Percentiles rank a stretch among this genome's conserved stretches.
Conservation (phyloP, 371 early-diverging fungal species). For the Mortierella sp. region DNA sequence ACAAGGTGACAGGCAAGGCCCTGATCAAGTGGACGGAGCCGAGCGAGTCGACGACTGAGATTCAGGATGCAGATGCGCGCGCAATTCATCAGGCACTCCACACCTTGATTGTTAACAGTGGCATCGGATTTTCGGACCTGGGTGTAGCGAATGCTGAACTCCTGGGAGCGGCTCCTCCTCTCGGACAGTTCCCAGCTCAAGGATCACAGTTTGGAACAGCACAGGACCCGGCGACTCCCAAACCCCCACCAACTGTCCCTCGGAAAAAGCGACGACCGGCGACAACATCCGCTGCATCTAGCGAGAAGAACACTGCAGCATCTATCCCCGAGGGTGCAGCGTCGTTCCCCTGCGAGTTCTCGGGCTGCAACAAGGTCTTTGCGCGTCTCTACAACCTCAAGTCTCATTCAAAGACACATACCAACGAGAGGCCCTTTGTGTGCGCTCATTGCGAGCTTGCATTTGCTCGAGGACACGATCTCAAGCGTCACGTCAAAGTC, state of each 20-base stretch:
- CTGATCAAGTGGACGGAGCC: constrained; percentile 37
- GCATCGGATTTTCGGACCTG: constrained; percentile 22
- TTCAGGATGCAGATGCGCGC: constrained; percentile 17
- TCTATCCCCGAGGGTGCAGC: constrained; percentile 39
- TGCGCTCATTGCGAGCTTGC: constrained; percentile 80
- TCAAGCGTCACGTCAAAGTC: constrained; percentile 86
- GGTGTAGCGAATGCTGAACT: constrained; percentile 10
- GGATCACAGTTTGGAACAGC: constrained; percentile 39
- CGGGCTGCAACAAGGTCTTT: constrained; percentile 81
- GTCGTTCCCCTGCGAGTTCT: constrained; percentile 71
- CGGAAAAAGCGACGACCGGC: constrained; percentile 20
- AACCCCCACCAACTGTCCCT: constrained; percentile 10
- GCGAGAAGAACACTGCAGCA: constrained; percentile 24
- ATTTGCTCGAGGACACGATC: constrained; percentile 89
- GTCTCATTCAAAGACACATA: constrained; percentile 84
- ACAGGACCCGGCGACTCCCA: constrained; percentile 14
- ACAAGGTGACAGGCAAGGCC: constrained; percentile 37
- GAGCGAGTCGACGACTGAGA: background rate
- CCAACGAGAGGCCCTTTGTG: constrained; percentile 82
- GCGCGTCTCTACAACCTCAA: constrained; percentile 82
- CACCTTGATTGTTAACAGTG: constrained; percentile 17
- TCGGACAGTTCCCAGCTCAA: constrained; percentile 35
- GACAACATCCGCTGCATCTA: background rate
- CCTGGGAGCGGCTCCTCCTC: constrained; percentile 19
- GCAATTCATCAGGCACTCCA: constrained; percentile 36